Evolutionary conservation across 805 yeast species (phyloP).

Genomic region (Myxozyma kluyveri): DNA sequence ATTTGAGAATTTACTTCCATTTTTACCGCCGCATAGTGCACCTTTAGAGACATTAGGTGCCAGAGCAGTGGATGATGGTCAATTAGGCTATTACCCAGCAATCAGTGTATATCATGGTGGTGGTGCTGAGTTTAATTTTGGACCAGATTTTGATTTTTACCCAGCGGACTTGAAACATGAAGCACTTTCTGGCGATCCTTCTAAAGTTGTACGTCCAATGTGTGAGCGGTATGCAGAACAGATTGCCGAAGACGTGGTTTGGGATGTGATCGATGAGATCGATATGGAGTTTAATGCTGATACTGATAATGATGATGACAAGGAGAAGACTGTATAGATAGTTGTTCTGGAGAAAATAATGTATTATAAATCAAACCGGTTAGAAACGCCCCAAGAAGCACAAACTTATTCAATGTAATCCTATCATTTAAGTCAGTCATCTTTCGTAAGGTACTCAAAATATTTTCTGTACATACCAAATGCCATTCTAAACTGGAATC

Average conservation of each 20-base stretch:
- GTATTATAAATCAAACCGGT: too few species aligned
- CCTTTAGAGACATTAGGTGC: slow-evolving; percentile 32
- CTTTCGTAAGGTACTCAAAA: neutral
- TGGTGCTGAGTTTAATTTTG: slow-evolving; percentile 63
- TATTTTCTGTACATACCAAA: slow-evolving; percentile 9
- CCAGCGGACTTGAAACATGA: slow-evolving; percentile 38
- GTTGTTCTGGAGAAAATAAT: too few species aligned
- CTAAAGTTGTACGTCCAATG: slow-evolving; percentile 47
- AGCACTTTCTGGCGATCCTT: slow-evolving; percentile 2
- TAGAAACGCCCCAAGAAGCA: neutral
- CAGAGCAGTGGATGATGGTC: slow-evolving; percentile 64
- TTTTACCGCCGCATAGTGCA: slow-evolving; percentile 72
- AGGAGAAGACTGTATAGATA: neutral
- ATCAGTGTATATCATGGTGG: slow-evolving; percentile 81
- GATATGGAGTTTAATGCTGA: slow-evolving; percentile 39
- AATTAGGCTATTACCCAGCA: slow-evolving; percentile 88
- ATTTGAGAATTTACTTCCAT: slow-evolving; percentile 66
- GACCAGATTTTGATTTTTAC: slow-evolving; percentile 56
- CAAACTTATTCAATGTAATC: slow-evolving; percentile 7
- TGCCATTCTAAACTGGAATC: slow-evolving; percentile 15
- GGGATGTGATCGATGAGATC: slow-evolving; percentile 83
- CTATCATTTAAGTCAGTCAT: neutral
- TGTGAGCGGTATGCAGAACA: slow-evolving; percentile 61
- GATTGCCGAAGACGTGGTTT: slow-evolving; percentile 74
- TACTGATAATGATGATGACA: slow-evolving; percentile 2